phyloP scores from a whole-genome alignment of 225 moss, liverwort and hornwort genomes.

The Marchantia polymorpha region DNA sequence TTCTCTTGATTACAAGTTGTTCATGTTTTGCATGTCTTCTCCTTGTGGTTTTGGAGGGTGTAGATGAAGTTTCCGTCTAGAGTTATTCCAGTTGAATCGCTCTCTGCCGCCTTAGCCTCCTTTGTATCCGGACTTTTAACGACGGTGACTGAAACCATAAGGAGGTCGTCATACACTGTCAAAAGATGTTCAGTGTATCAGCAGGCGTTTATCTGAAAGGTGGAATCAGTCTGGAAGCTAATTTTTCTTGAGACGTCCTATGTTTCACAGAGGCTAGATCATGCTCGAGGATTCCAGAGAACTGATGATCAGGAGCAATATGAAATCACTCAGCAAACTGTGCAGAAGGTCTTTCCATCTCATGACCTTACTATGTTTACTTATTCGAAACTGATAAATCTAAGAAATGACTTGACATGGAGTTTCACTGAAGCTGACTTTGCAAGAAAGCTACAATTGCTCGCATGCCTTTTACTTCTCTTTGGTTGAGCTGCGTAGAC shows the following conservation, averaged over 20 bases:
- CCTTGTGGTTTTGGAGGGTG: not conserved
- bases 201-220: not conserved
- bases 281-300: slow-evolving; percentile 66
- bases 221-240: not conserved
- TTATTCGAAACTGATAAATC: not conserved
- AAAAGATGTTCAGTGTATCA: not conserved
- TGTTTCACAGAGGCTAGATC: slow-evolving; percentile 55
- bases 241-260: not conserved
- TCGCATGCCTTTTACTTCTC: not conserved
- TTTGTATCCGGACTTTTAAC: not conserved
- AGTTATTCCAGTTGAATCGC: not conserved
- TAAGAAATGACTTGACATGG: no score
- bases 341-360: slow-evolving; percentile 39
- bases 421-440: not conserved
- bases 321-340: slow-evolving; percentile 56
- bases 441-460: not conserved
- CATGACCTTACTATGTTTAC: not conserved
- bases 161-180: not conserved
- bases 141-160: not conserved
- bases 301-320: slow-evolving; percentile 64
- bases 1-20: not conserved
- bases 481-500: not conserved
- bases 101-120: no score
- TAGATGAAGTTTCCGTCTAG: no score
- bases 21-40: not conserved